Evolutionary conservation across 2,329 filamentous ascomycete species (phyloP).

Genomic region (Thelonectria rubi): DNA sequence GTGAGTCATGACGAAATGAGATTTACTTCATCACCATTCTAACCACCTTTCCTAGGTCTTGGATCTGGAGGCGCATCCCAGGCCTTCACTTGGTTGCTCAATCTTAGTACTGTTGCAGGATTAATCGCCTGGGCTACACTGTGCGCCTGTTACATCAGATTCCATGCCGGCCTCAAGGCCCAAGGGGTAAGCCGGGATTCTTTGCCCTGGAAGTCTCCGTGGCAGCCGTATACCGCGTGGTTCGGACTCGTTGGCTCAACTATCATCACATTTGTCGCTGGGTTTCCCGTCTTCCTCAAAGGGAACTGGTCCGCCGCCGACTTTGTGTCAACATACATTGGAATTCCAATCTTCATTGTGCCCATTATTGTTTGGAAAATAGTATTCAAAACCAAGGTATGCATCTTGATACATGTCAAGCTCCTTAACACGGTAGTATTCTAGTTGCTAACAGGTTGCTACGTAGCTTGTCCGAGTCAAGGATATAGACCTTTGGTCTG

Average conservation of each 20-base stretch:
- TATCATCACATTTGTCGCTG: conserved; percentile 76
- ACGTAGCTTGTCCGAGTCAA: conserved; percentile 48
- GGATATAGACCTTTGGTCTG: conserved; percentile 60
- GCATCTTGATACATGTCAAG: background rate
- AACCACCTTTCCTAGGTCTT: conserved; percentile 24
- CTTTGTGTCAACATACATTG: conserved; percentile 74
- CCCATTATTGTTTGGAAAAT: conserved; percentile 70
- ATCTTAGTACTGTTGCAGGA: conserved; percentile 71
- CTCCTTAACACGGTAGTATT: too few species aligned
- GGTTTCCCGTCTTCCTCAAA: conserved; percentile 78
- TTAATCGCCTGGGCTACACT: conserved; percentile 69
- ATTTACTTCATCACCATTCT: accelerated
- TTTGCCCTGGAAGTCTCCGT: conserved; percentile 61
- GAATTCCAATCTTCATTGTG: conserved; percentile 66
- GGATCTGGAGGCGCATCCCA: conserved; percentile 60
- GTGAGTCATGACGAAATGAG: conserved; percentile 55
- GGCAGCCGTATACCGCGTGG: conserved; percentile 72
- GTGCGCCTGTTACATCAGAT: conserved; percentile 67
- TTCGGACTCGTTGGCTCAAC: conserved; percentile 65
- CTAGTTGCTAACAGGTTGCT: background rate
- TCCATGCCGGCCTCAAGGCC: conserved; percentile 58
- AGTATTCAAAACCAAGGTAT: conserved; percentile 38
- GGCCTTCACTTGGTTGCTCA: conserved; percentile 77
- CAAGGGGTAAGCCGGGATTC: conserved; percentile 62
- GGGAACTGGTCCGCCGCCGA: conserved; percentile 67